phyloP scores from a whole-genome alignment of 2,329 filamentous ascomycete species.

The Xylaria sp. region DNA sequence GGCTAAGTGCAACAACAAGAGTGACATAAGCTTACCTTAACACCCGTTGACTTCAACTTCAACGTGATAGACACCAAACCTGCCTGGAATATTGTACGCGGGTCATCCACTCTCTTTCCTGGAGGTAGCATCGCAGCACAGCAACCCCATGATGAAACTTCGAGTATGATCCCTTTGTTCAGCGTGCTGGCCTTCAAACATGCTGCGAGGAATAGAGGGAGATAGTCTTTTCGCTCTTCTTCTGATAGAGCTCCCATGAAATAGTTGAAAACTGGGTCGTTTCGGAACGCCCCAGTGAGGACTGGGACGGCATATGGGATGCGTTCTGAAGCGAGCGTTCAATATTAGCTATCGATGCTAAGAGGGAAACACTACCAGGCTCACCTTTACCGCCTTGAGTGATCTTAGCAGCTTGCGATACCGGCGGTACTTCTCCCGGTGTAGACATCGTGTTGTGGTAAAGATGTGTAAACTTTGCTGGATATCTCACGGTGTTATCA shows the following conservation, averaged over 20 bases:
- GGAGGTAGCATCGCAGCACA: constrained; percentile 30
- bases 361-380: neutral
- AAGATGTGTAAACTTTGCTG: neutral
- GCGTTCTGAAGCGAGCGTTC: constrained; percentile 22
- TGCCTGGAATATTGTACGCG: constrained; percentile 18
- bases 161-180: constrained; percentile 27
- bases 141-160: constrained; percentile 28
- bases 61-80: constrained; percentile 3
- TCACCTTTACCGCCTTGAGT: constrained; percentile 18
- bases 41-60: constrained; percentile 6
- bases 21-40: constrained; percentile 9
- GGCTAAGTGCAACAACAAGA: neutral
- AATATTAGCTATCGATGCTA: neutral
- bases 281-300: constrained; percentile 24
- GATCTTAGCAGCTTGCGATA: neutral
- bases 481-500: neutral
- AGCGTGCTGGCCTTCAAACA: constrained; percentile 22
- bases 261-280: constrained; percentile 33
- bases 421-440: neutral
- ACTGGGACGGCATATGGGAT: constrained; percentile 15
- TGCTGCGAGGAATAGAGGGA: constrained; percentile 7
- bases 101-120: constrained; percentile 21
- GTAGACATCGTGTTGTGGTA: neutral
- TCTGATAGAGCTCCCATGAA: constrained; percentile 29
- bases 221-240: constrained; percentile 9